These are phyloP conservation scores for Hippophae tibetana DNA, from an alignment of 306 rosid species.

Conservation along the genomic window DNA sequence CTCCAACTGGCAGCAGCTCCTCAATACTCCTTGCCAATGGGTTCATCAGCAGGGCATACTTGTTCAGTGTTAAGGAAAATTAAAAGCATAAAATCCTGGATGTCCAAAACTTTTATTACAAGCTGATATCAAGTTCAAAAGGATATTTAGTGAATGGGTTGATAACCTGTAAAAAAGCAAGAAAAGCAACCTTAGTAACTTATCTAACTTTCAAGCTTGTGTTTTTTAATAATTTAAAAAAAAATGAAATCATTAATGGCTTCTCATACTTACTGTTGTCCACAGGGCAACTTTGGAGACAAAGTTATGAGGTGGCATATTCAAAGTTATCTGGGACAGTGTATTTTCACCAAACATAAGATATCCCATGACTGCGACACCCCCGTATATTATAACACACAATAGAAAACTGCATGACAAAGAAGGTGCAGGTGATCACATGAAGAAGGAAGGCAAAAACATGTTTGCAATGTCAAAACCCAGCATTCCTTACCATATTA, in stretches of 20 bases:
- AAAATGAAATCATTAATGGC: background rate
- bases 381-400: conserved; percentile 48
- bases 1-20: conserved; percentile 52
- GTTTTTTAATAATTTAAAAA: background rate
- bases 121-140: conserved; percentile 13
- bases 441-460: conserved; percentile 6
- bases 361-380: conserved; percentile 54
- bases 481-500: conserved; percentile 23
- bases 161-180: conserved; percentile 47
- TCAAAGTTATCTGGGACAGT: conserved; percentile 62
- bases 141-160: conserved; percentile 83
- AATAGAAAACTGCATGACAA: conserved; percentile 42
- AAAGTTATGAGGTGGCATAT: conserved; percentile 47
- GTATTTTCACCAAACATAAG: conserved; percentile 65
- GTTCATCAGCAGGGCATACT: conserved; percentile 69
- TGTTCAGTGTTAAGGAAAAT: conserved; percentile 46
- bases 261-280: conserved; percentile 53
- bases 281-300: conserved; percentile 57
- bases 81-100: conserved; percentile 10
- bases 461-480: background rate
- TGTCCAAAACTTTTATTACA: conserved; percentile 1
- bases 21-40: conserved; percentile 74
- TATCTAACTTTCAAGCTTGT: background rate
- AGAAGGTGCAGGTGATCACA: conserved; percentile 7
- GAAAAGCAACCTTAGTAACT: conserved; percentile 19